These are phyloP conservation scores for Ramichloridium luteum DNA, from an alignment of 2,329 filamentous ascomycete genomes.

Conservation along the genomic window DNA sequence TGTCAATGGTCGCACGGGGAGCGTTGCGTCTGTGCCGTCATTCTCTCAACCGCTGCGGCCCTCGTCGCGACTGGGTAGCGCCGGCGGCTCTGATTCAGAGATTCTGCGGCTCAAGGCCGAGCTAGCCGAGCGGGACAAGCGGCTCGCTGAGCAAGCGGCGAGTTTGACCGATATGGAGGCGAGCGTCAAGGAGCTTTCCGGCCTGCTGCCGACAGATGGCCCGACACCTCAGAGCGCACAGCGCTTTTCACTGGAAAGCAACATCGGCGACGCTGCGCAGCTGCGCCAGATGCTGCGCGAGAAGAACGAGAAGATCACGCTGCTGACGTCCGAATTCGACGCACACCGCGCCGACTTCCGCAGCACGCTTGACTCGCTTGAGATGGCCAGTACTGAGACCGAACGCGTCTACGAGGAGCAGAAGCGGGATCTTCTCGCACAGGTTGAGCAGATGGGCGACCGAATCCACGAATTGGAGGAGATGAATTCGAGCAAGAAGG, in stretches of 20 bases:
- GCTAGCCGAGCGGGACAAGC: constrained; percentile 71
- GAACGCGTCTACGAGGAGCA: constrained; percentile 91
- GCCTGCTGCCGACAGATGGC: constrained; percentile 50
- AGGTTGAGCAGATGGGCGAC: constrained; percentile 60
- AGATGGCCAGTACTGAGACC: constrained; percentile 90
- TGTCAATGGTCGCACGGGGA: constrained; percentile 32
- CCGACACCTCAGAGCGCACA: constrained; percentile 7
- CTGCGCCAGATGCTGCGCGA: constrained; percentile 75
- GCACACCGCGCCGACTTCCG: constrained; percentile 89
- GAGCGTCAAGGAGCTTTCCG: constrained; percentile 69
- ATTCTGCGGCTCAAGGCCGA: constrained; percentile 59
- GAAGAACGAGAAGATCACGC: constrained; percentile 92
- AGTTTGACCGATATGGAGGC: constrained; percentile 82
- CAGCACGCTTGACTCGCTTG: constrained; percentile 90
- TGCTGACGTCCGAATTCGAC: constrained; percentile 90
- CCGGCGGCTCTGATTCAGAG: constrained; percentile 36
- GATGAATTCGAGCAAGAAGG: constrained; percentile 67
- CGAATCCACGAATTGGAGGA: constrained; percentile 76
- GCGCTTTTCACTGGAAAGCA: constrained; percentile 42
- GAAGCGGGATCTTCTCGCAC: constrained; percentile 72
- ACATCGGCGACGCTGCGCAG: constrained; percentile 46
- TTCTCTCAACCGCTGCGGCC: constrained; percentile 24
- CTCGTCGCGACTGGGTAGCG: constrained; percentile 26
- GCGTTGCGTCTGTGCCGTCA: constrained; percentile 28
- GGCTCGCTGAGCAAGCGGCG: constrained; percentile 76